Conservation (phyloP, 2,329 filamentous ascomycete species). For the Chaetomiaceae sp. region DNA sequence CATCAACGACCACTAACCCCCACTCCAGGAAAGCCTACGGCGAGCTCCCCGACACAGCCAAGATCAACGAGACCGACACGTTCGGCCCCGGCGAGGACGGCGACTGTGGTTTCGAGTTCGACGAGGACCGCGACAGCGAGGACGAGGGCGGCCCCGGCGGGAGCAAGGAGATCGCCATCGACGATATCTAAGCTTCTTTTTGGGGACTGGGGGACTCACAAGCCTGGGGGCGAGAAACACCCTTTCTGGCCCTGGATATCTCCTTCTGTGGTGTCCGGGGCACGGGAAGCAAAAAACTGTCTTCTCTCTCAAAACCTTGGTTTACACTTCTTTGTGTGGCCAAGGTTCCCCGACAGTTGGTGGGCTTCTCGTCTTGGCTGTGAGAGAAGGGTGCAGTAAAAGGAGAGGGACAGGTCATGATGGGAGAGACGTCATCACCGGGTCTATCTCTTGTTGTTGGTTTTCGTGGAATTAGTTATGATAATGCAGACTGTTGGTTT, state of each 20-base stretch:
- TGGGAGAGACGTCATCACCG: slow-evolving; percentile 59
- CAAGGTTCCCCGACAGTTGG: slow-evolving; percentile 31
- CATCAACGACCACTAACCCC: neutral
- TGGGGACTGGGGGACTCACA: too few species aligned
- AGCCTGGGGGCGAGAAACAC: slow-evolving; percentile 11
- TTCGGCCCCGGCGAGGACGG: slow-evolving; percentile 89
- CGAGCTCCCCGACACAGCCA: slow-evolving; percentile 92
- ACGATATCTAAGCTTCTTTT: slow-evolving; percentile 90
- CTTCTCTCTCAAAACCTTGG: slow-evolving; percentile 57
- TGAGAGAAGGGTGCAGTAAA: slow-evolving; percentile 14
- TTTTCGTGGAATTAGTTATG: neutral
- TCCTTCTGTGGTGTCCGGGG: slow-evolving; percentile 17
- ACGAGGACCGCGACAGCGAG: slow-evolving; percentile 75
- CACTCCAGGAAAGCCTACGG: slow-evolving; percentile 75
- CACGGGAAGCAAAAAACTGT: slow-evolving; percentile 47
- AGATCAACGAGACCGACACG: slow-evolving; percentile 99
- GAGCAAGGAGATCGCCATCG: slow-evolving; percentile 82
- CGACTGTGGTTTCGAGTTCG: slow-evolving; percentile 97
- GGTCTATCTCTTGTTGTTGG: slow-evolving; percentile 27
- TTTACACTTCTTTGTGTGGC: slow-evolving; percentile 6
- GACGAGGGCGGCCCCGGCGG: slow-evolving; percentile 52
- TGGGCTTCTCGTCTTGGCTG: slow-evolving; percentile 9
- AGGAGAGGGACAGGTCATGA: slow-evolving; percentile 36
- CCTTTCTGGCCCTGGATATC: slow-evolving; percentile 14
- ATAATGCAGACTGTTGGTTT: slow-evolving; percentile 4